phyloP scores from a whole-genome alignment of 352 stramenopile genomes.

The Pythium diclinum region DNA sequence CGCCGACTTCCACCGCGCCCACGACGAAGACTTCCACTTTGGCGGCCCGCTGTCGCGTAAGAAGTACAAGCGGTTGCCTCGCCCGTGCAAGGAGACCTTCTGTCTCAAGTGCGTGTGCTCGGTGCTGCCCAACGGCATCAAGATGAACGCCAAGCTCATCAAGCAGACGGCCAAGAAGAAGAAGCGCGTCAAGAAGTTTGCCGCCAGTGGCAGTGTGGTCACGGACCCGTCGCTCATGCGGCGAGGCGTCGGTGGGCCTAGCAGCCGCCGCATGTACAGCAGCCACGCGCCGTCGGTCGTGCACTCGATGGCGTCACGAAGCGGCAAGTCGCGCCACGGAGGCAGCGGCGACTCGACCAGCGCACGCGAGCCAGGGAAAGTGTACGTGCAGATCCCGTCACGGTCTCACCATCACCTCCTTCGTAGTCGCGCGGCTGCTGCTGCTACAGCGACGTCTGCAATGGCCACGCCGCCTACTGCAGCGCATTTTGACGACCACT shows the following conservation, averaged over 20 bases:
- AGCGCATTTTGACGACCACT: conserved; percentile 27
- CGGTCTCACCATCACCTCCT: conserved; percentile 8
- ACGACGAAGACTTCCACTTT: conserved; percentile 23
- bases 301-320: conserved; percentile 2
- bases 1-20: conserved; percentile 47
- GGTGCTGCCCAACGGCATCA: conserved; percentile 55
- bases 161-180: conserved; percentile 56
- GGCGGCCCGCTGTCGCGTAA: conserved; percentile 5
- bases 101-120: conserved; percentile 70
- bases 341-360: conserved; percentile 5
- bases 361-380: conserved; percentile 10
- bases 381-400: conserved; percentile 23
- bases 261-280: conserved; percentile 6
- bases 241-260: conserved; percentile 12
- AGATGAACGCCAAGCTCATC: conserved; percentile 65
- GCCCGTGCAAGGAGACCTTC: conserved; percentile 70
- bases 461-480: background rate
- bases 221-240: conserved; percentile 20
- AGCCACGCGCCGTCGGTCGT: conserved; percentile 6
- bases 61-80: conserved; percentile 15
- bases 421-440: conserved; percentile 2
- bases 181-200: conserved; percentile 30
- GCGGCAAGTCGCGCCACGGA: conserved; percentile 5
- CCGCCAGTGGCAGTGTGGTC: conserved; percentile 28
- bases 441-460: background rate